Evolutionary conservation across 108 stramenopile genomes (phyloP).

Genomic region (Discostella stelligeroides): DNA sequence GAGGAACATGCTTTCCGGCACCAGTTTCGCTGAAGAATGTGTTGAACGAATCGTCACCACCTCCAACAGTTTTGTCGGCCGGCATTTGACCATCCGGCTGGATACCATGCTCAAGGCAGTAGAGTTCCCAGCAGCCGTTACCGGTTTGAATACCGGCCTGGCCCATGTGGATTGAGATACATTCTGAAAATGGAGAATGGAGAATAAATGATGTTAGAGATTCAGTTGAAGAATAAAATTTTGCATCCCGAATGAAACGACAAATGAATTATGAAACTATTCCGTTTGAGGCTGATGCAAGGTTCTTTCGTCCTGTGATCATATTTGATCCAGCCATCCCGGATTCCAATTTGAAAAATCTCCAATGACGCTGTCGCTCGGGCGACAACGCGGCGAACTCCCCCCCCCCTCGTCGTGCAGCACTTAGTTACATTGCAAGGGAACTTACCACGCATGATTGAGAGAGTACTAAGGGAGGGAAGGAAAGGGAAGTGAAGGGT

Average conservation of each 20-base stretch:
- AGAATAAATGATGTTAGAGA: neutral
- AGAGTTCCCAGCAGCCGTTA: constrained; percentile 98
- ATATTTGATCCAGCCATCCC: too few species aligned
- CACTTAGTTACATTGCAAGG: neutral
- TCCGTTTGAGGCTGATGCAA: too few species aligned
- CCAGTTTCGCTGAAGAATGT: constrained; percentile 98
- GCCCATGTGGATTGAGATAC: constrained; percentile 90
- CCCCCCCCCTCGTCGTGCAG: too few species aligned
- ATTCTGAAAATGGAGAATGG: constrained; percentile 46
- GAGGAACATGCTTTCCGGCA: constrained; percentile 98
- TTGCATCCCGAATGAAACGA: too few species aligned
- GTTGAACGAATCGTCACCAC: constrained; percentile 92
- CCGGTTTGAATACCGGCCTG: constrained; percentile 97
- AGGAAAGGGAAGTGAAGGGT: constrained; percentile 1
- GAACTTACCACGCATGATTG: constrained; percentile 41
- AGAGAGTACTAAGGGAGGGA: too few species aligned
- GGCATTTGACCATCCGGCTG: too few species aligned
- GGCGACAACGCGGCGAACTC: too few species aligned
- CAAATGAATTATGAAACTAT: too few species aligned
- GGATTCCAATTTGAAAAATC: too few species aligned
- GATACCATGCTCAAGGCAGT: constrained; percentile 95
- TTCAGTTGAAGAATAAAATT: neutral
- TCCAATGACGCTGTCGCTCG: too few species aligned
- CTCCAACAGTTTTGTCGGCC: constrained; percentile 75
- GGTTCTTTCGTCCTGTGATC: too few species aligned